A percentile compares a stretch with the other conserved stretches of the same genome.
These are phyloP conservation scores for Astrephomene gubernaculifera DNA, from an alignment of 139 green algal genomes.

Conservation along the genomic window DNA sequence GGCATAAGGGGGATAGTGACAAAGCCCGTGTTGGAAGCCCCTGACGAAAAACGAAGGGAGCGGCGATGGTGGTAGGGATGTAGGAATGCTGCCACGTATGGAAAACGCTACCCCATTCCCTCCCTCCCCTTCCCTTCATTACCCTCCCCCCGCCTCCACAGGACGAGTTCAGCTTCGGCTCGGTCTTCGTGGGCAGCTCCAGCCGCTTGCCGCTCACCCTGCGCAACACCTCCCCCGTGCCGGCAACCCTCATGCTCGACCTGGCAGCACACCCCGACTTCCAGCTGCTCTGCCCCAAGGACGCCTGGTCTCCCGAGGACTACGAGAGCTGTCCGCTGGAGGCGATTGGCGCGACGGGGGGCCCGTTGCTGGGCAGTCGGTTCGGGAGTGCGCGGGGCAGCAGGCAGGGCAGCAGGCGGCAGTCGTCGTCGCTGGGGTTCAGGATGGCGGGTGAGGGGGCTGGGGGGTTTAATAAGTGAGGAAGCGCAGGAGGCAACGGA, in stretches of 20 bases:
- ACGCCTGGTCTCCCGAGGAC: conserved; percentile 65
- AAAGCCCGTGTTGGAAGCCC: no score
- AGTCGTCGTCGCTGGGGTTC: conserved; percentile 42
- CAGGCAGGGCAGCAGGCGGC: conserved; percentile 26
- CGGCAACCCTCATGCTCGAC: conserved; percentile 61
- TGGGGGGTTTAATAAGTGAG: no score
- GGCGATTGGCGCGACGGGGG: conserved; percentile 42
- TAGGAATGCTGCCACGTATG: no score
- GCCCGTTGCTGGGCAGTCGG: conserved; percentile 36
- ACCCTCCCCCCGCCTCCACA: conserved; percentile 13
- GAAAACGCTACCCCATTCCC: no score
- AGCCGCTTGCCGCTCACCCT: conserved; percentile 65
- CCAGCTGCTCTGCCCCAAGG: conserved; percentile 62
- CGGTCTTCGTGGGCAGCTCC: conserved; percentile 67
- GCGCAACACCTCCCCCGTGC: conserved; percentile 70
- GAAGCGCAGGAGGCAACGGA: no score
- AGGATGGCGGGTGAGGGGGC: not conserved
- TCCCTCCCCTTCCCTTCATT: not conserved
- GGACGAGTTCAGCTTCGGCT: conserved; percentile 68
- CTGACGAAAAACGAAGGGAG: no score
- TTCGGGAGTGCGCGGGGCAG: conserved; percentile 51
- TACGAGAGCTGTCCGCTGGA: conserved; percentile 76
- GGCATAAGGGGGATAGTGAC: no score
- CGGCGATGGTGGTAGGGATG: no score
- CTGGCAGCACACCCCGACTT: conserved; percentile 64